A percentile compares a stretch with the other conserved stretches of the same genome.
These are phyloP conservation scores for Aspergillus pseudoterreus DNA, from an alignment of 2,329 filamentous ascomycete genomes.

Conservation along the genomic window DNA sequence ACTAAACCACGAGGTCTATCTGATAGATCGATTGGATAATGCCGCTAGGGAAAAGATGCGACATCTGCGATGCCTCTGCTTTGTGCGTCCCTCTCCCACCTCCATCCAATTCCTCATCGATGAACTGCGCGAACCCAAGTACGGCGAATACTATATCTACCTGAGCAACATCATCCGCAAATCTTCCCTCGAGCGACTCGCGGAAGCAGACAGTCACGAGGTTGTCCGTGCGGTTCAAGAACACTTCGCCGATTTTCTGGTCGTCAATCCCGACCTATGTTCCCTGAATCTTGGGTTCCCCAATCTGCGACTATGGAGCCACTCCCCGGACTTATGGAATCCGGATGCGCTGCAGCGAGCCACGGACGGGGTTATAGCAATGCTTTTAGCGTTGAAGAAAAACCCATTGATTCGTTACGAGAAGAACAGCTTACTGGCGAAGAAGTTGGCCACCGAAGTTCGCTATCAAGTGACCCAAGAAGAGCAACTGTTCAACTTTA, in stretches of 20 bases:
- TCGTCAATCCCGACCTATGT: slow-evolving; percentile 92
- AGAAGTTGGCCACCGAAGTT: slow-evolving; percentile 89
- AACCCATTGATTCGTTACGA: slow-evolving; percentile 91
- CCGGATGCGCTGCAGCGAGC: slow-evolving; percentile 80
- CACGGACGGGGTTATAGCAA: slow-evolving; percentile 80
- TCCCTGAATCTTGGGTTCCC: slow-evolving; percentile 72
- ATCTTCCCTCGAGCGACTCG: slow-evolving; percentile 86
- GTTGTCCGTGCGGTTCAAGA: slow-evolving; percentile 92
- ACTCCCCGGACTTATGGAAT: slow-evolving; percentile 83
- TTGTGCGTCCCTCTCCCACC: slow-evolving; percentile 85
- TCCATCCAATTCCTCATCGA: slow-evolving; percentile 93
- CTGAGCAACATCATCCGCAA: slow-evolving; percentile 98
- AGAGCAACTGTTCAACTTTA: slow-evolving; percentile 93
- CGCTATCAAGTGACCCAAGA: slow-evolving; percentile 93
- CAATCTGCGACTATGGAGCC: slow-evolving; percentile 73
- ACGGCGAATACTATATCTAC: slow-evolving; percentile 95
- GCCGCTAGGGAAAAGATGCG: slow-evolving; percentile 92
- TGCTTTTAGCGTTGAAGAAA: slow-evolving; percentile 89
- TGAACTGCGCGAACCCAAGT: slow-evolving; percentile 91
- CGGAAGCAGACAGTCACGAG: slow-evolving; percentile 96
- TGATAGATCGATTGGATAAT: slow-evolving; percentile 94
- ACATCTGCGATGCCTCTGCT: slow-evolving; percentile 88
- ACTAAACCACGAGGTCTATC: slow-evolving; percentile 94
- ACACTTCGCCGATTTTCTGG: slow-evolving; percentile 92
- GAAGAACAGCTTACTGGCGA: slow-evolving; percentile 82